These are phyloP conservation scores for Dendryphion nanum DNA, from an alignment of 2,329 filamentous ascomycete species.

Conservation along the genomic window DNA sequence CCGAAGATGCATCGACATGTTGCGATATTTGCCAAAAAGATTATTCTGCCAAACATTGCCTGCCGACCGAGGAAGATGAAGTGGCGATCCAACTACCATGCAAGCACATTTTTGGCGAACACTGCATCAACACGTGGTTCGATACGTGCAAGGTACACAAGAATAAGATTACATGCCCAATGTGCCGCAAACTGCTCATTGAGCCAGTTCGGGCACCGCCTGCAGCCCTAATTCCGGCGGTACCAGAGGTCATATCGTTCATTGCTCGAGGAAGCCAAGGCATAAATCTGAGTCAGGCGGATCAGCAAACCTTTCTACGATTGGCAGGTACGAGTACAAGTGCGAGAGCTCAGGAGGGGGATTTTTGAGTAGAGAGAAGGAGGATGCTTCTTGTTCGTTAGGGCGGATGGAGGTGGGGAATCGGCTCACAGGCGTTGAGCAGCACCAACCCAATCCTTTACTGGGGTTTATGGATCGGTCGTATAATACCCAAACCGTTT, in stretches of 20 bases:
- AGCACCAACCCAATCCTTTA: too few relatives aligned
- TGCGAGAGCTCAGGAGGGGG: background rate
- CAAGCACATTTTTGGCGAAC: constrained; percentile 36
- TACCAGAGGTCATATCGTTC: constrained; percentile 3
- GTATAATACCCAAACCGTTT: too few relatives aligned
- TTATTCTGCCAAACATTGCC: constrained; percentile 24
- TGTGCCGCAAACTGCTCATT: constrained; percentile 35
- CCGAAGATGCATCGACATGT: constrained; percentile 18
- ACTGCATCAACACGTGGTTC: constrained; percentile 36
- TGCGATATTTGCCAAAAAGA: constrained; percentile 40
- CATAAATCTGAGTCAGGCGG: constrained; percentile 1
- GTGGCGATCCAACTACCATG: constrained; percentile 34
- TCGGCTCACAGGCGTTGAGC: too few relatives aligned
- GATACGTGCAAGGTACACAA: constrained; percentile 36
- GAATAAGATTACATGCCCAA: constrained; percentile 38
- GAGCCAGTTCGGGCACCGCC: constrained; percentile 9
- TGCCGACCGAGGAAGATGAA: constrained; percentile 31
- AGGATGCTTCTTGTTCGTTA: too few relatives aligned
- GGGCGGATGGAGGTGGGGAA: too few relatives aligned
- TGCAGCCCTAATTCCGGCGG: background rate
- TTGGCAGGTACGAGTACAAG: constrained; percentile 1
- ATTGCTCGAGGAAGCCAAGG: constrained; percentile 2
- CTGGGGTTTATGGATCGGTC: too few relatives aligned
- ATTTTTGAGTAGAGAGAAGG: too few relatives aligned
- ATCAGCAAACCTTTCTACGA: constrained; percentile 1